A percentile compares a stretch with the other conserved stretches of the same genome.
Evolutionary conservation across 495 filamentous ascomycete genomes (phyloP).

Genomic region (Trichocladium uniseriatum): DNA sequence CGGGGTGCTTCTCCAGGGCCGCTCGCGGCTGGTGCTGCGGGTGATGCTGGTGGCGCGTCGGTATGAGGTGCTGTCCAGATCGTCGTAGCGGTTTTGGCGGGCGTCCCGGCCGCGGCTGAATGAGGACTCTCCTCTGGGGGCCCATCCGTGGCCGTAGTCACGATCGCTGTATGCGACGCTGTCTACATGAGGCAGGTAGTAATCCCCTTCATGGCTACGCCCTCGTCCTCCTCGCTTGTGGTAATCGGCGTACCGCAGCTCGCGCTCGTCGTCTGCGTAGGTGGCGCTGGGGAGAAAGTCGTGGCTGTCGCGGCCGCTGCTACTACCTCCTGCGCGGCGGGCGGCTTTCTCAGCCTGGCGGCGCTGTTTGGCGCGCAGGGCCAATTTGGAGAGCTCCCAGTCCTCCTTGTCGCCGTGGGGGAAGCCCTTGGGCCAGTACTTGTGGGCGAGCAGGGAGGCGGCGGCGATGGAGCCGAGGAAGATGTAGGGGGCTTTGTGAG

Average conservation of each 20-base stretch:
- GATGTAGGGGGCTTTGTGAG: constrained; percentile 24
- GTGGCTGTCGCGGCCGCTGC: background rate
- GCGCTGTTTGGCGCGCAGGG: constrained; percentile 1
- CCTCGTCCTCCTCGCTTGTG: no score
- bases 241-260: no score
- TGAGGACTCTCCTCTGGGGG: no score
- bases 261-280: no score
- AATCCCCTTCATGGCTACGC: no score
- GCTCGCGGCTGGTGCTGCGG: background rate
- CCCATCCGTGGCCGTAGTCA: no score
- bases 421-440: constrained; percentile 35
- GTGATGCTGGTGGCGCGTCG: background rate
- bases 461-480: constrained; percentile 33
- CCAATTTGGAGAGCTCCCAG: constrained; percentile 22
- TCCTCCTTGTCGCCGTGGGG: constrained; percentile 32
- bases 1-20: constrained; percentile 1
- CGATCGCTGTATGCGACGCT: no score
- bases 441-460: constrained; percentile 28
- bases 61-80: background rate
- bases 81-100: background rate
- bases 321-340: background rate
- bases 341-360: background rate
- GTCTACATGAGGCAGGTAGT: no score
- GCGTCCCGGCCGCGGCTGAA: background rate
- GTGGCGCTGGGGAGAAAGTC: background rate